phyloP scores from a whole-genome alignment of 768 basidiomycete species.

The Lentinula sp. region DNA sequence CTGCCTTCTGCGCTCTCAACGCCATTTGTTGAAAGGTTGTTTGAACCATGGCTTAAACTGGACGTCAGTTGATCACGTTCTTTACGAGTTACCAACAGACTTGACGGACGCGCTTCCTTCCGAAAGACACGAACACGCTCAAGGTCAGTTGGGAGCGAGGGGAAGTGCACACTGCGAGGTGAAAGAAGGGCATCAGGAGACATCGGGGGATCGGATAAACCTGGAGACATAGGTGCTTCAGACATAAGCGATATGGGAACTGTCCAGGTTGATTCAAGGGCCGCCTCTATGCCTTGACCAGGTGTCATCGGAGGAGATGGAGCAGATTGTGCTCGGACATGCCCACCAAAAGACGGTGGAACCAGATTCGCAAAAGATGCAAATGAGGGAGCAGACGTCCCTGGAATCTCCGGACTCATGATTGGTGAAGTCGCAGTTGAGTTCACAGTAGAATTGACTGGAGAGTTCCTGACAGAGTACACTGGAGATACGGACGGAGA shows the following conservation, averaged over 20 bases:
- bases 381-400: not conserved
- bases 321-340: constrained; percentile 41
- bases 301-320: constrained; percentile 46
- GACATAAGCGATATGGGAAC: not conserved
- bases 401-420: not conserved
- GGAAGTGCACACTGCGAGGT: constrained; percentile 88
- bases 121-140: constrained; percentile 58
- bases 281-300: not conserved
- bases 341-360: constrained; percentile 4
- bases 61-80: not conserved
- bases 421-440: not conserved
- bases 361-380: not conserved
- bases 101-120: constrained; percentile 65
- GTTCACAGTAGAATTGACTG: not conserved
- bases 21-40: not conserved
- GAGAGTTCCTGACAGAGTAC: not conserved
- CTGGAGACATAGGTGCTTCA: constrained; percentile 5
- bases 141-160: constrained; percentile 53
- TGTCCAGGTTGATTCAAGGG: not conserved
- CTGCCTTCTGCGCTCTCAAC: not conserved
- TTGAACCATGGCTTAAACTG: not conserved
- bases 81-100: constrained; percentile 24
- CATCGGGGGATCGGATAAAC: not conserved
- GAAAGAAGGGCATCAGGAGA: constrained; percentile 19
- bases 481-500: not conserved